A percentile compares a stretch with the other conserved stretches of the same genome.
Evolutionary conservation across 1,284 basidiomycete genomes (phyloP).

Genomic region (Ceratobasidium sp.): DNA sequence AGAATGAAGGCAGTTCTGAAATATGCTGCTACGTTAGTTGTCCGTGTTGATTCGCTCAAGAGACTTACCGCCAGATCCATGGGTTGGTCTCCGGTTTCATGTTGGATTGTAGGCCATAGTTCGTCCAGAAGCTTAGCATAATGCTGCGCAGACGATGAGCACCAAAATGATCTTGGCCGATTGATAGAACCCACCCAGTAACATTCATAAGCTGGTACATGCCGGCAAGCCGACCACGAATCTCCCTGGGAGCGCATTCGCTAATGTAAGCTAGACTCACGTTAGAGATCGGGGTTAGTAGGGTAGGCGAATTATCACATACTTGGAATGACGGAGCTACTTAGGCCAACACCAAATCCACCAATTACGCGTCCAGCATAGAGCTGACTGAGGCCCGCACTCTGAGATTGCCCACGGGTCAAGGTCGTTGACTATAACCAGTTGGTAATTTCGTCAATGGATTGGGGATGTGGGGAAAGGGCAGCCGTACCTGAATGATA

Average conservation of each 20-base stretch:
- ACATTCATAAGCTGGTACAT: conserved; percentile 50
- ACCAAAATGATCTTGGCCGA: neutral
- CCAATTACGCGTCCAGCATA: conserved; percentile 51
- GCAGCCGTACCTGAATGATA: conserved; percentile 50
- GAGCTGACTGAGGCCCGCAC: conserved; percentile 50
- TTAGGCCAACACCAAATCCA: conserved; percentile 47
- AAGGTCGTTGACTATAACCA: conserved; percentile 32
- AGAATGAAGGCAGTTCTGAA: conserved; percentile 50
- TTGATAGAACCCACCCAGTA: neutral
- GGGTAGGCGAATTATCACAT: conserved; percentile 11
- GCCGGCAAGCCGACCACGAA: conserved; percentile 48
- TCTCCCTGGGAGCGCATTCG: conserved; percentile 45
- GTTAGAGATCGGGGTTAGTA: conserved; percentile 9
- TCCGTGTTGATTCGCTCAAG: neutral
- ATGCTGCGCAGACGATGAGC: conserved; percentile 47
- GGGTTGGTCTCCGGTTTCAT: conserved; percentile 30
- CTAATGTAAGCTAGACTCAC: conserved; percentile 40
- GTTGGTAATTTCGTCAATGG: conserved; percentile 21
- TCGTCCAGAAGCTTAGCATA: conserved; percentile 47
- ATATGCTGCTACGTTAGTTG: neutral
- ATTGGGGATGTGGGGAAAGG: neutral
- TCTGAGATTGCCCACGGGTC: conserved; percentile 35
- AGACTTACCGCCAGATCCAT: conserved; percentile 48
- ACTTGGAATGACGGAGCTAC: conserved; percentile 45
- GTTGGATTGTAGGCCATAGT: conserved; percentile 40